Evolutionary conservation across 768 basidiomycete species (phyloP).

Genomic region (Leucosporidium scottii): DNA sequence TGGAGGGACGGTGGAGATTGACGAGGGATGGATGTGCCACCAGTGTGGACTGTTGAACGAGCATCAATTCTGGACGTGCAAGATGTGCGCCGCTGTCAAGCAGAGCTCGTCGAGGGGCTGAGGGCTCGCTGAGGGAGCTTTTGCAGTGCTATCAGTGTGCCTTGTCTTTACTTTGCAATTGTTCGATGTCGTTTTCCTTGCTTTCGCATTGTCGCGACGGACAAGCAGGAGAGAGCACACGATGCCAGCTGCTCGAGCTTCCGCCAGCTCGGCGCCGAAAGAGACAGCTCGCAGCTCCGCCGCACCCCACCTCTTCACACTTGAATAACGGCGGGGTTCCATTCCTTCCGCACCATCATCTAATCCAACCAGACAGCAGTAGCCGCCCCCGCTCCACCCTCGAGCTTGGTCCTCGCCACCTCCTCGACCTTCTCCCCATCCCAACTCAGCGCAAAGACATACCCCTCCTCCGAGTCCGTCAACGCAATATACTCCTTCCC

Average conservation of each 20-base stretch:
- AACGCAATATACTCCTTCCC: conserved; percentile 30
- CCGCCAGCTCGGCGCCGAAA: no score
- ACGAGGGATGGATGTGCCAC: conserved; percentile 27
- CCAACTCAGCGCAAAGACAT: conserved; percentile 26
- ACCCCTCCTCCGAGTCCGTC: conserved; percentile 38
- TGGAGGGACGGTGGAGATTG: neutral
- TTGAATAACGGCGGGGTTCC: no score
- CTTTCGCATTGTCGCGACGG: no score
- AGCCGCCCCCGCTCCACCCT: conserved; percentile 15
- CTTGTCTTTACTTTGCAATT: no score
- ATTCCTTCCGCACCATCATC: no score
- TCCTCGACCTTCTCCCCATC: conserved; percentile 18
- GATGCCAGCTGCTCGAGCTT: no score
- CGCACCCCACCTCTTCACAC: no score
- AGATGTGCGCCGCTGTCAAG: conserved; percentile 26
- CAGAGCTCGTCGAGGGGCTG: neutral
- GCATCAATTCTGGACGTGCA: conserved; percentile 23
- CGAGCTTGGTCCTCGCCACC: conserved; percentile 13
- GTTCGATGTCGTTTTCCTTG: no score
- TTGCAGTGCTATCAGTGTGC: no score
- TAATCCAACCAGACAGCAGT: conserved; percentile 25
- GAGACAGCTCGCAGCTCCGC: no score
- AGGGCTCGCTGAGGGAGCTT: no score
- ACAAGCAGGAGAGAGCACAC: no score
- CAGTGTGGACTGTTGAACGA: conserved; percentile 14